phyloP scores from a whole-genome alignment of 768 basidiomycete species.

The Psilocybe cyanescens region DNA sequence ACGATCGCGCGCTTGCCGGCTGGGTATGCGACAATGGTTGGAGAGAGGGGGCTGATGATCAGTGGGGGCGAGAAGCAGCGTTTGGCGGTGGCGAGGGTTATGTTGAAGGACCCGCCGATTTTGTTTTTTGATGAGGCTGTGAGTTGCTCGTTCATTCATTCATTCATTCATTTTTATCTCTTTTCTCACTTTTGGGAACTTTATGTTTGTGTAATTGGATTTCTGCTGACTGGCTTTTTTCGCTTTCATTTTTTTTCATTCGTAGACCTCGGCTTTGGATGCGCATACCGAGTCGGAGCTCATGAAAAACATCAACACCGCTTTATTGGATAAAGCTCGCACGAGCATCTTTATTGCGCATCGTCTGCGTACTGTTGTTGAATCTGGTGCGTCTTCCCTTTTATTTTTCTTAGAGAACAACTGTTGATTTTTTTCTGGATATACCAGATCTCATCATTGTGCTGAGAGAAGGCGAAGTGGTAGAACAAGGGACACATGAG shows the following conservation, averaged over 20 bases:
- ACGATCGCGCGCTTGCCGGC: conserved; percentile 83
- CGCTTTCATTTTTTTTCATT: neutral
- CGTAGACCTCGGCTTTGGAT: conserved; percentile 92
- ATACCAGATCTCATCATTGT: conserved; percentile 87
- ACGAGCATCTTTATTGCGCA: conserved; percentile 99
- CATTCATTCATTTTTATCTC: conserved; percentile 1
- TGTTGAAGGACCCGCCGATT: conserved; percentile 95
- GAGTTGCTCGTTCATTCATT: conserved; percentile 34
- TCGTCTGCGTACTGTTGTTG: conserved; percentile 85
- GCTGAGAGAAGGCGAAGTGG: conserved; percentile 86
- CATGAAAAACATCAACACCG: conserved; percentile 90
- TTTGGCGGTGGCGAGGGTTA: conserved; percentile 88
- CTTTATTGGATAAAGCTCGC: conserved; percentile 73
- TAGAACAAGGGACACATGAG: conserved; percentile 93
- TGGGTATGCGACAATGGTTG: conserved; percentile 88
- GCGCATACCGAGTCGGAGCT: conserved; percentile 93
- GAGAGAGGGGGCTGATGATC: conserved; percentile 97
- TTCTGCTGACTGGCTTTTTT: neutral
- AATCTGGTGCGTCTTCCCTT: conserved; percentile 65
- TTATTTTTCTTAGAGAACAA: no score
- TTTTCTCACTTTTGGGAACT: neutral
- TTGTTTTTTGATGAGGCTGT: conserved; percentile 99
- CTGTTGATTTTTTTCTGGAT: neutral
- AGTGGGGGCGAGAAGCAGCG: conserved; percentile 99
- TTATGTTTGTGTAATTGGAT: no score